A percentile compares a stretch with the other conserved stretches of the same genome.
Evolutionary conservation across 2,329 filamentous ascomycete species (phyloP).

Genomic region (Aspergillus latus): DNA sequence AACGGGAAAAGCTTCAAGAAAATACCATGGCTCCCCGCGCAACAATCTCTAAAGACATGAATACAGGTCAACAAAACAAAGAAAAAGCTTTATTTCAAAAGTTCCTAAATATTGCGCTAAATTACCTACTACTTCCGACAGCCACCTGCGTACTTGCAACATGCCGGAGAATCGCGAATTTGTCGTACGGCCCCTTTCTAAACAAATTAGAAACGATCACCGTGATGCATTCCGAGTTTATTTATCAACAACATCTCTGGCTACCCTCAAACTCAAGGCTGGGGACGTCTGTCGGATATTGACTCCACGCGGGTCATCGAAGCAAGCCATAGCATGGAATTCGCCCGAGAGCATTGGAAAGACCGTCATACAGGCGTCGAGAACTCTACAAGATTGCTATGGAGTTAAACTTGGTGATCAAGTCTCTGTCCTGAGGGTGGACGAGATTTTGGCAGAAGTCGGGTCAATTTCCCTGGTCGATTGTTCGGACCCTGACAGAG

Average conservation of each 20-base stretch:
- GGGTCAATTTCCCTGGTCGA: constrained; percentile 62
- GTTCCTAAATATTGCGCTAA: not conserved
- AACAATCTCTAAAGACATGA: constrained; percentile 3
- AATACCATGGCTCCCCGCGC: no score
- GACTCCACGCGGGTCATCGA: constrained; percentile 41
- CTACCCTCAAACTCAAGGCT: constrained; percentile 55
- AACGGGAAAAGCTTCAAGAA: not conserved
- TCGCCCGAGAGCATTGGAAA: constrained; percentile 63
- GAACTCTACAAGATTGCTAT: constrained; percentile 69
- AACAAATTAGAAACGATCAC: constrained; percentile 48
- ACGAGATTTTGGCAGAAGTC: constrained; percentile 54
- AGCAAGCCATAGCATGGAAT: constrained; percentile 63
- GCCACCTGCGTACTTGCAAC: constrained; percentile 1
- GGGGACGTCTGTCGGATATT: constrained; percentile 56
- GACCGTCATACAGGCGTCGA: constrained; percentile 69
- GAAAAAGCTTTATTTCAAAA: not conserved
- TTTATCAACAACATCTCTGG: constrained; percentile 56
- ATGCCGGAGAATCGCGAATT: constrained; percentile 47
- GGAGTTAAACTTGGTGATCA: constrained; percentile 71
- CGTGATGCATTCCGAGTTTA: constrained; percentile 62
- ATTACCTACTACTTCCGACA: not conserved
- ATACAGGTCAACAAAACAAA: not conserved
- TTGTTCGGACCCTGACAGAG: constrained; percentile 46
- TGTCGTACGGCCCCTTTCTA: constrained; percentile 56
- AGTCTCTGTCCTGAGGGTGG: constrained; percentile 60